Percentiles rank a stretch among this genome's conserved stretches.
Evolutionary conservation across 306 rosid genomes (phyloP).

Genomic region (Cucurbita argyrosperma): DNA sequence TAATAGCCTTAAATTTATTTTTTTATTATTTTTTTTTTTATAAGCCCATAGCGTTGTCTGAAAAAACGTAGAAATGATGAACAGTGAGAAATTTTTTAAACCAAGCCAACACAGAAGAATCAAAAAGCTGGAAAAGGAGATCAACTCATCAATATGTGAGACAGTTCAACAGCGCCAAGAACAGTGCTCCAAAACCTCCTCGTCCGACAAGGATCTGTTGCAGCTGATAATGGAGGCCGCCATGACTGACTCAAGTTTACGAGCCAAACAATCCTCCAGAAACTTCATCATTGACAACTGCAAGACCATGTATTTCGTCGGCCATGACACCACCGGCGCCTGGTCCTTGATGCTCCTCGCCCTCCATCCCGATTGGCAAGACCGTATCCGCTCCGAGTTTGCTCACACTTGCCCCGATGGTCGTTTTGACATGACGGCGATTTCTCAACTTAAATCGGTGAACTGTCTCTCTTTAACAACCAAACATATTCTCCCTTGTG

Average conservation of each 20-base stretch:
- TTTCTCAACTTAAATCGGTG: slow-evolving; percentile 55
- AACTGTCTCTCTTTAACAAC: no score
- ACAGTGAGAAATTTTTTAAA: slow-evolving; percentile 21
- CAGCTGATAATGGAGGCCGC: slow-evolving; percentile 56
- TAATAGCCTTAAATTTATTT: no score
- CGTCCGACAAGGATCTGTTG: slow-evolving; percentile 53
- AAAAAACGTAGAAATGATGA: no score
- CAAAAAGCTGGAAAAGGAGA: slow-evolving; percentile 42
- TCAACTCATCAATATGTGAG: slow-evolving; percentile 68
- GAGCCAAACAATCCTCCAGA: slow-evolving; percentile 35
- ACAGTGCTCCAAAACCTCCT: slow-evolving; percentile 15
- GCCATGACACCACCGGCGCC: slow-evolving; percentile 78
- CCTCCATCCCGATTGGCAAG: slow-evolving; percentile 69
- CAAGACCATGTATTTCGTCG: slow-evolving; percentile 88
- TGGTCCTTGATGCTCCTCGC: slow-evolving; percentile 91
- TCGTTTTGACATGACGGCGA: slow-evolving; percentile 26
- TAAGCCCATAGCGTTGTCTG: no score
- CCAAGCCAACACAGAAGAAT: slow-evolving; percentile 29
- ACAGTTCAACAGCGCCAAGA: slow-evolving; percentile 45
- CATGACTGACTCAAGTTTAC: slow-evolving; percentile 30
- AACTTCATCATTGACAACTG: slow-evolving; percentile 76
- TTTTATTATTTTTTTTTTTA: no score
- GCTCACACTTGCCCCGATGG: slow-evolving; percentile 48
- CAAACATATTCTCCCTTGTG: no score
- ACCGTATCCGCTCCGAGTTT: slow-evolving; percentile 41